Percentiles rank a stretch among this genome's conserved stretches.
Evolutionary conservation across 352 stramenopile genomes (phyloP).

Genomic region (Phytophthora niederhauseri): DNA sequence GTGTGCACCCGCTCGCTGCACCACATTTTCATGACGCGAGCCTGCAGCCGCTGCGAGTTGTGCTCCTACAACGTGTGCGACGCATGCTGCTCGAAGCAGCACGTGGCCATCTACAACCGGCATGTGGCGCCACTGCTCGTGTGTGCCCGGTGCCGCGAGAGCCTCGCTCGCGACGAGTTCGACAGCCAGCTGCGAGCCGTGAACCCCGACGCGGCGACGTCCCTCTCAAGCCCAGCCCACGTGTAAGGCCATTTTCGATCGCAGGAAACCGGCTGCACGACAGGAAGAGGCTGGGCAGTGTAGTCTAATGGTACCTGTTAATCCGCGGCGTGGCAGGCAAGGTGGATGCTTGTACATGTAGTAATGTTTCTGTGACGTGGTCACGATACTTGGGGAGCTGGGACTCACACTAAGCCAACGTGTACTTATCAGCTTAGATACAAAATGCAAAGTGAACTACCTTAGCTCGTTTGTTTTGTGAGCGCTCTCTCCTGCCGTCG

Average conservation of each 20-base stretch:
- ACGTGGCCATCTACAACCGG: constrained; percentile 43
- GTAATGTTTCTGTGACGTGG: too few relatives aligned
- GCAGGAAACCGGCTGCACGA: constrained; percentile 15
- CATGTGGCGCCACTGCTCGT: constrained; percentile 34
- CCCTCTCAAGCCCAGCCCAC: constrained; percentile 4
- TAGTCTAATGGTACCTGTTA: constrained; percentile 3
- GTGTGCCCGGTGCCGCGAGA: constrained; percentile 36
- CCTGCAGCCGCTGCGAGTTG: constrained; percentile 31
- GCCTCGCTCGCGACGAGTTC: constrained; percentile 39
- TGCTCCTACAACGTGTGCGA: constrained; percentile 41
- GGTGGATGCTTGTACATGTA: too few relatives aligned
- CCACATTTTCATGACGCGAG: constrained; percentile 29
- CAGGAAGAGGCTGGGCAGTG: neutral
- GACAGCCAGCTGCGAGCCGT: constrained; percentile 33
- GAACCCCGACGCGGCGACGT: neutral
- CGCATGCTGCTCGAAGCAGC: constrained; percentile 35
- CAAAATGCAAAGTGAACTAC: too few relatives aligned
- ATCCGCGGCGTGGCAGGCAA: too few relatives aligned
- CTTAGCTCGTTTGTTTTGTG: too few relatives aligned
- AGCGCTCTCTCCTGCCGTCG: too few relatives aligned
- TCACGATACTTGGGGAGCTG: too few relatives aligned
- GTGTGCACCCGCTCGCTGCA: constrained; percentile 31
- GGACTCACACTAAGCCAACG: too few relatives aligned
- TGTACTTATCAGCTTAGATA: too few relatives aligned
- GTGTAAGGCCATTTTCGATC: constrained; percentile 19